Conservation (phyloP, 345 rosid genomes). For the Pseudoturritis turrita region DNA sequence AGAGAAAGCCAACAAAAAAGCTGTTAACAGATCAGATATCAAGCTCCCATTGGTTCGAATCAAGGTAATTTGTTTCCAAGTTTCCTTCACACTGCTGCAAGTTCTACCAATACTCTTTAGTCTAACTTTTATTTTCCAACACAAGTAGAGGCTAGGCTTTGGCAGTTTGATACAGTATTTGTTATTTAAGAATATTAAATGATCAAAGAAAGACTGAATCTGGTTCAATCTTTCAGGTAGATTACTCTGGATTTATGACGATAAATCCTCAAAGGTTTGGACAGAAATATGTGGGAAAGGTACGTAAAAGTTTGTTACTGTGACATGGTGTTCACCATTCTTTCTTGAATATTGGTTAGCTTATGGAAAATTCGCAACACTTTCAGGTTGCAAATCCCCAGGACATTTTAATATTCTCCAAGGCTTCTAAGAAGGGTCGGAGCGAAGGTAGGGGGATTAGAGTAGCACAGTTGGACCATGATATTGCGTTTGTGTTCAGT, state of each 20-base stretch:
- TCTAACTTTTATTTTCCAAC: background rate
- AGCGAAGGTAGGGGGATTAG: slow-evolving; percentile 43
- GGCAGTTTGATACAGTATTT: background rate
- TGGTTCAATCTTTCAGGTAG: slow-evolving; percentile 53
- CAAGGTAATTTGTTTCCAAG: slow-evolving; percentile 51
- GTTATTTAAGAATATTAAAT: background rate
- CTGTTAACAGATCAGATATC: slow-evolving; percentile 54
- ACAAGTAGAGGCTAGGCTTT: slow-evolving; percentile 10
- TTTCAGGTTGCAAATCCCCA: slow-evolving; percentile 97
- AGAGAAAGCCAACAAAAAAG: slow-evolving; percentile 63
- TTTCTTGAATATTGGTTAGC: slow-evolving; percentile 5
- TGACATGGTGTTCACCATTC: slow-evolving; percentile 1
- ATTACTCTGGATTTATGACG: slow-evolving; percentile 98
- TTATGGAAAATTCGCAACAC: background rate
- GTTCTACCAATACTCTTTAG: background rate
- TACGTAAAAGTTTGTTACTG: slow-evolving; percentile 26
- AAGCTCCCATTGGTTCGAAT: slow-evolving; percentile 86
- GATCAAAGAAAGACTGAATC: slow-evolving; percentile 10
- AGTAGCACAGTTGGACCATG: background rate
- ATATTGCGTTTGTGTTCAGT: background rate
- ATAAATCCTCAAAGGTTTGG: slow-evolving; percentile 99
- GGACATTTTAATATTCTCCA: slow-evolving; percentile 93
- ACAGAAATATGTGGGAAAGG: slow-evolving; percentile 99
- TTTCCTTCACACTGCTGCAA: background rate
- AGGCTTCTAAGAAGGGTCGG: slow-evolving; percentile 64